phyloP scores from a whole-genome alignment of 1,139 yeast species.

The Barnettozyma hawaiiensis region DNA sequence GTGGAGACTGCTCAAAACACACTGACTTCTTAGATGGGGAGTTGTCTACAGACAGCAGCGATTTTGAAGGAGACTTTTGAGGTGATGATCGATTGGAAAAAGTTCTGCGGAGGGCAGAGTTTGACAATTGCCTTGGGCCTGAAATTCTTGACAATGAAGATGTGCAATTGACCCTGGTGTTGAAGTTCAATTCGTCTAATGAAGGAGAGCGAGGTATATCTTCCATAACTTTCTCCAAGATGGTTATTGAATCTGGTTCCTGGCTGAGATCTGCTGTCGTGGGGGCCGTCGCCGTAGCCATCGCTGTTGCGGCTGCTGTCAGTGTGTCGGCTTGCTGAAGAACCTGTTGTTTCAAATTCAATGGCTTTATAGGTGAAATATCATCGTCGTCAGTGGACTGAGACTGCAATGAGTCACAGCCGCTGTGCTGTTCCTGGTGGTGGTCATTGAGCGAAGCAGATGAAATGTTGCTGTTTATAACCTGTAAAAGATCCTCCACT shows the following conservation, averaged over 20 bases:
- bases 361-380: constrained; percentile 23
- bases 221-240: constrained; percentile 20
- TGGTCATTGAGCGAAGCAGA: constrained; percentile 18
- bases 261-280: not conserved
- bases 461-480: constrained; percentile 24
- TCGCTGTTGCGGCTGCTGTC: no score
- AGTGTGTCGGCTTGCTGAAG: constrained; percentile 3
- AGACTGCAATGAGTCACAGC: constrained; percentile 9
- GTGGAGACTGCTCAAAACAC: constrained; percentile 29
- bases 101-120: constrained; percentile 18
- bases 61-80: constrained; percentile 10
- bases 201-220: constrained; percentile 26
- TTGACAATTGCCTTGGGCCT: constrained; percentile 26
- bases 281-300: no score
- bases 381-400: constrained; percentile 9
- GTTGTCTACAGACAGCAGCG: constrained; percentile 16
- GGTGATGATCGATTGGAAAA: constrained; percentile 17
- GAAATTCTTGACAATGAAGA: constrained; percentile 22
- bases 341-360: constrained; percentile 19
- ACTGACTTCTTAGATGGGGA: constrained; percentile 33
- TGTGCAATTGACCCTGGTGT: constrained; percentile 24
- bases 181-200: constrained; percentile 25
- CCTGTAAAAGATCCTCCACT: constrained; percentile 24
- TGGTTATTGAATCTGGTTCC: not conserved
- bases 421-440: no score